Evolutionary conservation across 768 basidiomycete species (phyloP), one percentile per base, ranked within the genome.

Genomic region (Candolleomyces aberdarensis): DNA sequence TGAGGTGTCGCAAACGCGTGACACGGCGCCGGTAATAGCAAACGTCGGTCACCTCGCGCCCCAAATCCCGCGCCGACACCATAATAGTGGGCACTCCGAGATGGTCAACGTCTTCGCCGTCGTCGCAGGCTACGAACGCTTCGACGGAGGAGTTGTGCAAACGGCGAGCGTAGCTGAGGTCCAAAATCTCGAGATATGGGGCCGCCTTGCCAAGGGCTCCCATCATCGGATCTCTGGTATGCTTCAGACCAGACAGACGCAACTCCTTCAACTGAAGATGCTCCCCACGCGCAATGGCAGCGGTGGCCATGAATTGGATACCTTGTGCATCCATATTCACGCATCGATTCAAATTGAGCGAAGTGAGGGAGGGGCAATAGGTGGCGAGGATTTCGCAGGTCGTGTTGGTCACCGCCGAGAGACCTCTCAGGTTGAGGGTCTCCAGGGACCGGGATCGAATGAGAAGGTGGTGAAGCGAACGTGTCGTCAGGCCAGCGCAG

Each of bases 91-190:
- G 76, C 14, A 78, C 64, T 5, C 71, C 77, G 29, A 67, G 62
- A 20, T 64, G 69, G 32, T 69, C 69, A n/a, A 63, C 62, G 26
- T 75, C 71, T 20, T 78, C 76, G 11, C 72, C 70, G 17, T 78
- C 74, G 22, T 78, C 68, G 61, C 85, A 85, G 1, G 83, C 75
- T 5, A 92, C 85, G 69, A 92, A 87, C 3, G 86, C 88, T 49
- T 89, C 89, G 62, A 93, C 64, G 2, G 86, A 84, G 2, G 89
- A 87, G 69, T 94, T 92, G 69, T 87, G 88, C 60, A 94, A 71
- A 59, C 85, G 81, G 32, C 81, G 80, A 59, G 83, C 79, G 67
- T 91, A 89, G 73, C 89, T 91, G 62, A 94, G 74, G 71, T 96
- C 94, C 20, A 96, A 76, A 17, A 92, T 83, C 71, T 93, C 90